These are phyloP conservation scores for Berkeleyomyces basicola DNA, from an alignment of 2,329 filamentous ascomycete genomes.

Conservation along the genomic window DNA sequence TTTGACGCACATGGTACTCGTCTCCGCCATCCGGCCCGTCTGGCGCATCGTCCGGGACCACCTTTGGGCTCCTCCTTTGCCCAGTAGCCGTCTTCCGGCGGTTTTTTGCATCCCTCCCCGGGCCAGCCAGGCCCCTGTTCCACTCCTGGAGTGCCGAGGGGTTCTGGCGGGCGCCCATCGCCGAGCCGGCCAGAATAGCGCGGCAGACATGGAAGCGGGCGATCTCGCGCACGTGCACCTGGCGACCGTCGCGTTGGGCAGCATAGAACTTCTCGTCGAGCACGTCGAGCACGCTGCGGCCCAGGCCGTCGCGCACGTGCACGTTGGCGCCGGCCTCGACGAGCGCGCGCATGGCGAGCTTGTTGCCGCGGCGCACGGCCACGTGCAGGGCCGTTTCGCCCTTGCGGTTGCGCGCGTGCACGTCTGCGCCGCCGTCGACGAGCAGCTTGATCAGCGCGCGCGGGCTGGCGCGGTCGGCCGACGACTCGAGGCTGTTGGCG, in stretches of 20 bases:
- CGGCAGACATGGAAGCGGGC: slow-evolving; percentile 27
- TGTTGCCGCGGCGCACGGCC: slow-evolving; percentile 35
- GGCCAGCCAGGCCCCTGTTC: slow-evolving; percentile 14
- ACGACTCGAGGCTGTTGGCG: slow-evolving; percentile 31
- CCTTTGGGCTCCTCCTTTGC: not conserved
- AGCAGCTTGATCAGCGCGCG: slow-evolving; percentile 29
- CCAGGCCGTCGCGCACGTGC: slow-evolving; percentile 28
- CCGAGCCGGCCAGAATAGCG: slow-evolving; percentile 27
- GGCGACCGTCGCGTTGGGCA: slow-evolving; percentile 19
- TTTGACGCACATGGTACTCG: not conserved
- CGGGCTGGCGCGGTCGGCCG: slow-evolving; percentile 26
- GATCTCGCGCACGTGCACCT: slow-evolving; percentile 23
- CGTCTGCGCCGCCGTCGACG: slow-evolving; percentile 25
- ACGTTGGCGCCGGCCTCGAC: slow-evolving; percentile 32
- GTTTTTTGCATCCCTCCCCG: not conserved
- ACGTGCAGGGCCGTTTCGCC: slow-evolving; percentile 40
- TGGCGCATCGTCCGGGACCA: not conserved
- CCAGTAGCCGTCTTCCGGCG: not conserved
- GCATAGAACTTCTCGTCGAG: slow-evolving; percentile 25
- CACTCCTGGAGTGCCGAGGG: slow-evolving; percentile 28
- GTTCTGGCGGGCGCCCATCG: slow-evolving; percentile 22
- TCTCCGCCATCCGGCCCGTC: not conserved
- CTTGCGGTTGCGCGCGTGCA: slow-evolving; percentile 34
- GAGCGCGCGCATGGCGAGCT: slow-evolving; percentile 32
- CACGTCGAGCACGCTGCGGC: slow-evolving; percentile 29